Base-by-base conservation (phyloP, 2,329 filamentous ascomycete genomes). In the Parastagonospora nodorum region DNA sequence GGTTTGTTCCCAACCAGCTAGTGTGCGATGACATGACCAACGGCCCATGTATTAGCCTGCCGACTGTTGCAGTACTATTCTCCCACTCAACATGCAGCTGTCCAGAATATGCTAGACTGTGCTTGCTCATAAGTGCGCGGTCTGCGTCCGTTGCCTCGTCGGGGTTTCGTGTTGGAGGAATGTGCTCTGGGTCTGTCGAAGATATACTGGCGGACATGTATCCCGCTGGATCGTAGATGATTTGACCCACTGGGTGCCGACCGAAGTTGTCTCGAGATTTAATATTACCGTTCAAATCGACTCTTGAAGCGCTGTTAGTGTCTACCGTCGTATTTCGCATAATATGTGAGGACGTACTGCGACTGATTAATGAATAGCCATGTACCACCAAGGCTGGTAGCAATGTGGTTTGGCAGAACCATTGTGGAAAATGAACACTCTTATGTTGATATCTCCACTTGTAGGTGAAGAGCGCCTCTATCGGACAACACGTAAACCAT, bases 21-120 rank as follows among this genome's bases (percentile, higher is more conserved):
- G 57, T 54, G 10, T 33, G 15, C n/a, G 32, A 48, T 19, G 60
- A 47, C 32, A 55, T 50, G 6, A 37, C 28, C 15, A 64, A 29
- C 15, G 60, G 60, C 0, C 58, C 60, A 54, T 64, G 60, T 4
- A 40, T 55, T n/a, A 64, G 9, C 11, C 39, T 53, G 2, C 60
- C 60, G 6, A 29, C 35, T 10, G 41, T 56, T n/a, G 45, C 47
- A n/a, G 51, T 59, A 36, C 50, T 52, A 12, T 49, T 46, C 10
- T 45, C 33, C 19, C 30, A 53, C 10, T n/a, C 15, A 1, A 51
- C 39, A 28, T 36, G 42, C 28, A 51, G 49, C 19, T 49, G 40
- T 8, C 61, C 58, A 1, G 58, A 50, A 28, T 60, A 58, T 8
- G 14, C 42, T 8, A 58, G 29, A 5, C 29, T 49, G 24, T 55